A percentile compares a stretch with the other conserved stretches of the same genome.
Conservation (phyloP, 768 basidiomycete species). For the Lyophyllum shimeji region DNA sequence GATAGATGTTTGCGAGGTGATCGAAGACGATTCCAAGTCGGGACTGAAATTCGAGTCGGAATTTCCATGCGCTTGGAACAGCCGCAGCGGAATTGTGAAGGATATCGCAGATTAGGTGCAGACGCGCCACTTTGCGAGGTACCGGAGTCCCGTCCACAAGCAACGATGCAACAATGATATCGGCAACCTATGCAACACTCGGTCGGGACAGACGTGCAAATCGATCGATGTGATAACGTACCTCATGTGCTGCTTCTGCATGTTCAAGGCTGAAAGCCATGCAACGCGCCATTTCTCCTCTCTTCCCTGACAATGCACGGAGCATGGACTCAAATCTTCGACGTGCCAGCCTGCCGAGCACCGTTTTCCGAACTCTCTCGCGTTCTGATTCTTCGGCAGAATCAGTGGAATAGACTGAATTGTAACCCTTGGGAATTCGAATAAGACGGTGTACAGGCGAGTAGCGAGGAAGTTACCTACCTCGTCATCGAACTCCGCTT, state of each 20-base stretch:
- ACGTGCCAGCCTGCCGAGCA: conserved; percentile 76
- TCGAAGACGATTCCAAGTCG: conserved; percentile 94
- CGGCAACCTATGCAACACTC: conserved; percentile 63
- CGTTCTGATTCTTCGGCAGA: conserved; percentile 92
- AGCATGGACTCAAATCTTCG: conserved; percentile 90
- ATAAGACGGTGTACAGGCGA: neutral
- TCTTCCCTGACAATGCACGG: conserved; percentile 77
- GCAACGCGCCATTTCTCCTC: conserved; percentile 89
- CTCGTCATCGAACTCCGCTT: conserved; percentile 82
- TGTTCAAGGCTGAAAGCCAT: conserved; percentile 98
- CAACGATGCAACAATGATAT: conserved; percentile 87
- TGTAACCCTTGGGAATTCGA: conserved; percentile 61
- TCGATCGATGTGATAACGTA: conserved; percentile 28
- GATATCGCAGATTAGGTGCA: conserved; percentile 96
- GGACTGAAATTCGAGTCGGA: conserved; percentile 90
- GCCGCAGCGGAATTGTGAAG: conserved; percentile 95
- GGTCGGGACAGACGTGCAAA: neutral
- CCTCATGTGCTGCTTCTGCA: conserved; percentile 94
- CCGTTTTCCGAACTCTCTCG: conserved; percentile 75
- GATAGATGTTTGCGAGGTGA: conserved; percentile 91
- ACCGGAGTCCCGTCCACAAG: conserved; percentile 91
- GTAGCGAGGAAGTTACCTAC: conserved; percentile 30
- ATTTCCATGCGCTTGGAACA: conserved; percentile 96
- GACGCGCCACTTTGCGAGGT: conserved; percentile 94
- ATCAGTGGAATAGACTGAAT: conserved; percentile 88